A percentile compares a stretch with the other conserved stretches of the same genome.
Conservation (phyloP, 495 filamentous ascomycete genomes). For the Daldinia vernicosa region DNA sequence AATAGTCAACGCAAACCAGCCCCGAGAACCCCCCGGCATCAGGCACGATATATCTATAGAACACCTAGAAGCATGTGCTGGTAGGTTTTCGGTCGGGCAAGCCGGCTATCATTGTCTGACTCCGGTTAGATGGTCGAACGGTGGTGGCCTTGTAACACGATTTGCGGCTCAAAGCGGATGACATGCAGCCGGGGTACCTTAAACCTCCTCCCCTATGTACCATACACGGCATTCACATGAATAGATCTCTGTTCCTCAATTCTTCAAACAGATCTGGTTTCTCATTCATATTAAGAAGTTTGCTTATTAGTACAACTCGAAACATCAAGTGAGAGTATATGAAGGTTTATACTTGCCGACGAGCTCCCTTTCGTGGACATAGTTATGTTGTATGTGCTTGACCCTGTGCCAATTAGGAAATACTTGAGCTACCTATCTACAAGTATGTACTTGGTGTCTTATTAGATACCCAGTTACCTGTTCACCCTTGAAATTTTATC, state of each 20-base stretch:
- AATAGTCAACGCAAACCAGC: conserved; percentile 64
- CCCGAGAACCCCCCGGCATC: conserved; percentile 12
- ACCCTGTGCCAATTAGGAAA: not conserved
- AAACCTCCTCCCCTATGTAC: conserved; percentile 42
- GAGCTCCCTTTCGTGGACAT: not conserved
- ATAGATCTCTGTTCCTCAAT: conserved; percentile 46
- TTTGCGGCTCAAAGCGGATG: conserved; percentile 33
- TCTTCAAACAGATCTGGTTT: not conserved
- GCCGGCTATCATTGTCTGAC: conserved; percentile 20
- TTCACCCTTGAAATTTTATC: not conserved
- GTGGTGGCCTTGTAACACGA: conserved; percentile 41
- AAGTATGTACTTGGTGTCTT: not conserved
- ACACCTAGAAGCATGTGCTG: conserved; percentile 27
- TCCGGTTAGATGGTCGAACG: conserved; percentile 18
- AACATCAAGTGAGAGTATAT: not conserved
- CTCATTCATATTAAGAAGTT: not conserved
- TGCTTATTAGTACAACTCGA: not conserved
- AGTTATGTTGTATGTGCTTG: not conserved
- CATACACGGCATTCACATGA: conserved; percentile 43
- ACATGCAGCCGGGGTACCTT: conserved; percentile 28
- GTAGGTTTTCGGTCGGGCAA: conserved; percentile 22
- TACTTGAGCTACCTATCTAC: not conserved
- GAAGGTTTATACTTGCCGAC: not conserved
- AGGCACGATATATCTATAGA: conserved; percentile 27
- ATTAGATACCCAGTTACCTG: not conserved